Evolutionary conservation across 495 filamentous ascomycete species (phyloP).

Genomic region (Cercophora sp.): DNA sequence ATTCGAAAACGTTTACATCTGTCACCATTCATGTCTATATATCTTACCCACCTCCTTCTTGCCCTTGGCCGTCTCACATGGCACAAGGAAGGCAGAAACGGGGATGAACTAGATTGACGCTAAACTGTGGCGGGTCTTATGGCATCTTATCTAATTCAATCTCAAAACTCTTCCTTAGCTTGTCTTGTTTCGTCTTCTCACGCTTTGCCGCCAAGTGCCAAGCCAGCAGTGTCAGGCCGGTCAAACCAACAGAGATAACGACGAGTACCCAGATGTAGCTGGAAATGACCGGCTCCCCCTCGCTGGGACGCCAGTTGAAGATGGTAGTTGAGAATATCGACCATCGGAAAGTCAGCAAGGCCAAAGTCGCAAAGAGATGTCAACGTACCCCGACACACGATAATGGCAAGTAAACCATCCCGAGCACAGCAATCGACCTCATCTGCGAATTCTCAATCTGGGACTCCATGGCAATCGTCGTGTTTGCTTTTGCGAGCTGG

Average conservation of each 20-base stretch:
- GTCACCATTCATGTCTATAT: too few species aligned
- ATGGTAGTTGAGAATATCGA: slow-evolving; percentile 11
- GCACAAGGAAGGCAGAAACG: too few species aligned
- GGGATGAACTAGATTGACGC: too few species aligned
- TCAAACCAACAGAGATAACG: slow-evolving; percentile 2
- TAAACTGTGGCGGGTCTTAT: too few species aligned
- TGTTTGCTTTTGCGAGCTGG: slow-evolving; percentile 9
- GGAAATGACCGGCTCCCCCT: slow-evolving; percentile 12
- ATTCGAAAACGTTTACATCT: too few species aligned
- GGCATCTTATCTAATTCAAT: not conserved
- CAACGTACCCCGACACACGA: slow-evolving; percentile 13
- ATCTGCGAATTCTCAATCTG: slow-evolving; percentile 11
- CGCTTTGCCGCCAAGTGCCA: slow-evolving; percentile 11
- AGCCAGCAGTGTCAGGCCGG: not conserved
- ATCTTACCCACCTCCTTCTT: too few species aligned
- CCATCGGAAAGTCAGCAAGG: not conserved
- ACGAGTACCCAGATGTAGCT: slow-evolving; percentile 10
- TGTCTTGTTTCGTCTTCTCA: not conserved
- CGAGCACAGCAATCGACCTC: slow-evolving; percentile 12
- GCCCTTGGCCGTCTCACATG: too few species aligned
- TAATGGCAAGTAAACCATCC: slow-evolving; percentile 12
- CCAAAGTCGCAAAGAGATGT: not conserved
- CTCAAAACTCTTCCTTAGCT: not conserved
- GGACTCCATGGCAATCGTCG: slow-evolving; percentile 10
- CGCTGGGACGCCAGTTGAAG: slow-evolving; percentile 8